Base-by-base conservation (phyloP, 805 yeast genomes). In the Monosporozyma aquatica region DNA sequence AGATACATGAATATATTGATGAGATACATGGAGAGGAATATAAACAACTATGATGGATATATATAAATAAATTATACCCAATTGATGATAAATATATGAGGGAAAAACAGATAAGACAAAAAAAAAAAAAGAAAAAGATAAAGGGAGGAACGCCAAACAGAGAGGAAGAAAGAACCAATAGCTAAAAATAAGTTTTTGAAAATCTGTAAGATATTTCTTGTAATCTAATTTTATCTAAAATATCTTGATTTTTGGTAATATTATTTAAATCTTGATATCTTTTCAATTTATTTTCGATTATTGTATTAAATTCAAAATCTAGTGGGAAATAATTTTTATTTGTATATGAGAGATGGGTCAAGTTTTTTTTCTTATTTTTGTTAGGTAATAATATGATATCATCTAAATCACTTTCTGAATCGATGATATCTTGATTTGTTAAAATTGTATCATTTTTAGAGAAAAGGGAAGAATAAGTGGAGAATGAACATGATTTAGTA, bases 161-260 rank as follows among this genome's bases (percentile, higher is more conserved):
- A n/a, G n/a, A n/a, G n/a, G n/a, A n/a, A n/a, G n/a, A n/a, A 30
- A 26, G 13, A 11, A 28, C 14, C 5, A 28, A 8, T 28, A 10
- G 9, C 46, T 43, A 55, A 42, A 53, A 50, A 38, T 58, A 55
- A 4, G 64, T 58, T 37, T 58, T 61, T 34, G 62, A 54, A 30
- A 61, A 56, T 39, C 57, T 55, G 47, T 57, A 59, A 10, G 57
- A 51, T 22, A 61, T 58, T 44, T 61, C 65, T 47, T 61, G 64
- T 37, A 56, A 54, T 18, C 65, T 48, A 14, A 59, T 54, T 42
- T 61, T 59, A 42, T 61, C 63, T 37, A 50, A 51, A 42, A 58
- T 53, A 14, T 57, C 61, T 40, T 55, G 43, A 21, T 40, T 30
- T 15, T 27, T 18, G 21, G 23, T 18, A 28, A 28, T n/a, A n/a